phyloP scores from a whole-genome alignment of 805 yeast species.

The Barnettozyma californica region DNA sequence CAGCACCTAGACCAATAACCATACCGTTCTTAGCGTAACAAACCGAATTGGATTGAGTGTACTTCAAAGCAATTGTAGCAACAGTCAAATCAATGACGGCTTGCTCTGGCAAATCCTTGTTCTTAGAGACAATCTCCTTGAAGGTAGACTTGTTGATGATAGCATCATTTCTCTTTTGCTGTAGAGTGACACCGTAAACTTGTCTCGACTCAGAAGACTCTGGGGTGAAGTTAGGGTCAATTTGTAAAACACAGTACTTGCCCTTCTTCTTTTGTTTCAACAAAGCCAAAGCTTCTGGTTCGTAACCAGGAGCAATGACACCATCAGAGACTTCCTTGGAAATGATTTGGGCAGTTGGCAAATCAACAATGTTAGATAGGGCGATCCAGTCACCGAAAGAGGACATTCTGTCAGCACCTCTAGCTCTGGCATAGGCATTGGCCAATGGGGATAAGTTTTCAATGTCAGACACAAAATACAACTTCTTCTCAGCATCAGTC shows the following conservation, averaged over 20 bases:
- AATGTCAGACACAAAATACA: conserved; percentile 91
- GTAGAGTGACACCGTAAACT: conserved; percentile 92
- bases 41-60: conserved; percentile 97
- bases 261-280: conserved; percentile 93
- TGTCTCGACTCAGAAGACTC: conserved; percentile 81
- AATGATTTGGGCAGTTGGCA: conserved; percentile 94
- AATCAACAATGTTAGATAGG: conserved; percentile 90
- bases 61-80: conserved; percentile 94
- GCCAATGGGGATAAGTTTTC: conserved; percentile 96
- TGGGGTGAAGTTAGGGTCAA: conserved; percentile 91
- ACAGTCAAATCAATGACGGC: conserved; percentile 92
- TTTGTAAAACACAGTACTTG: conserved; percentile 92
- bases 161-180: conserved; percentile 97
- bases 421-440: conserved; percentile 97
- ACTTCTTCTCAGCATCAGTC: conserved; percentile 84
- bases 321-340: conserved; percentile 98
- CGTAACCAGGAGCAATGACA: conserved; percentile 96
- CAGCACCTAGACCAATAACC: conserved; percentile 99
- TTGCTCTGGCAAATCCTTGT: conserved; percentile 84
- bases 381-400: conserved; percentile 99
- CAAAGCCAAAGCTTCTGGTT: conserved; percentile 85
- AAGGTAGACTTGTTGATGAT: conserved; percentile 86
- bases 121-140: conserved; percentile 84
- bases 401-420: conserved; percentile 99
- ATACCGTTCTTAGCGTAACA: conserved; percentile 98